Evolutionary conservation across 257 asterid species (phyloP), one percentile per base, ranked within the genome.

Genomic region (Verbena officinalis): DNA sequence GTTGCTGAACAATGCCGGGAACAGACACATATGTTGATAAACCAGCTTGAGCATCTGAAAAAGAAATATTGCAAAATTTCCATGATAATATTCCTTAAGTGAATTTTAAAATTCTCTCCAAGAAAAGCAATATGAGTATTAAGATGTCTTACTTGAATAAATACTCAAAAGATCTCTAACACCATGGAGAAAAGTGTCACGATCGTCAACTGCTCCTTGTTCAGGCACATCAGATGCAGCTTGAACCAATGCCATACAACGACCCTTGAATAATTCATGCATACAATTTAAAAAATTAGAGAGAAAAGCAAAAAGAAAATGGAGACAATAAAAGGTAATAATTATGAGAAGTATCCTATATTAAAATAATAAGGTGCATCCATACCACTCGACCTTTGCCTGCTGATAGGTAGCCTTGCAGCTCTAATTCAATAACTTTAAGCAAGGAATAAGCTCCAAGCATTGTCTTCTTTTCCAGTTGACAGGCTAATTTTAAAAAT

Each of bases 121-220:
- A 8, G 21, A 51, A 44, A 40, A 70, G 57, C 30, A 71, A 46
- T 62, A 59, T 49, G 70, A 34, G 27, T 36, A 42, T 65, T 0
- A 43, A 68, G 42, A 72, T 51, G 15, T 59, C 76, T 78, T 87
- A 93, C 99, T 93, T 78, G 99, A 90, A 75, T 93, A 91, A 77
- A 93, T 83, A 69, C 97, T 88, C 75, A 93, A 72, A 76, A 93
- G 97, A 81, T 93, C 99, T 78, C 99, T 81, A 64, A 93, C 88
- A 53, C 99, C 95, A 75, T 93, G 99, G 64, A 93, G 85, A 76
- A 87, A 86, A 65, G 95, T 84, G 80, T 93, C 99, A 36, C 96
- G 90, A 64, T 93, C 99, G 78, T 93, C 97, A 36, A 93, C 95
- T 59, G 96, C 99, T 60, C 97, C 99, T 80, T 93, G 99, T 79